phyloP scores from a whole-genome alignment of 2,329 filamentous ascomycete genomes.

The Bertia moriformis region DNA sequence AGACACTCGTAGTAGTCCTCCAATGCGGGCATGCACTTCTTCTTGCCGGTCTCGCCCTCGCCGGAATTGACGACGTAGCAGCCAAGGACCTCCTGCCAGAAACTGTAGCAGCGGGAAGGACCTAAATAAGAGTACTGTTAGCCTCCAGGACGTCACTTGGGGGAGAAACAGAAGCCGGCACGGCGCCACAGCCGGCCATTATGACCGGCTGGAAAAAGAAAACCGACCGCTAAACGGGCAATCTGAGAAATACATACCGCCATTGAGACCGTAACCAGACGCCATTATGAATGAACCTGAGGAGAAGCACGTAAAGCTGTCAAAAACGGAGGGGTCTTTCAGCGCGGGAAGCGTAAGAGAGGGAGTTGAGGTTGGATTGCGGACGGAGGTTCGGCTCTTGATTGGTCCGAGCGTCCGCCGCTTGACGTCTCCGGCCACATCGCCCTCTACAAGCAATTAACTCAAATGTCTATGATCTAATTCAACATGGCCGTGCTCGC shows the following conservation, averaged over 20 bases:
- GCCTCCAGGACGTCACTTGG: neutral
- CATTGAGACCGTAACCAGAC: slow-evolving; percentile 25
- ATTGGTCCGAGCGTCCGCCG: slow-evolving; percentile 12
- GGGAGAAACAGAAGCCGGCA: neutral
- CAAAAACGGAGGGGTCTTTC: too few relatives aligned
- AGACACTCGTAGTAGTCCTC: slow-evolving; percentile 1
- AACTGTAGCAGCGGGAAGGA: neutral
- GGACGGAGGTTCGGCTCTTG: slow-evolving; percentile 5
- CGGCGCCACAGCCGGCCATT: too few relatives aligned
- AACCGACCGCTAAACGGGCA: too few relatives aligned
- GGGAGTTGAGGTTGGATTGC: neutral
- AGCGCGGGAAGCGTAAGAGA: too few relatives aligned
- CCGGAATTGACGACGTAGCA: neutral
- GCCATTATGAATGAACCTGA: slow-evolving; percentile 22
- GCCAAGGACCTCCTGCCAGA: slow-evolving; percentile 1
- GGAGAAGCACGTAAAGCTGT: too few relatives aligned
- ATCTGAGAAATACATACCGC: neutral
- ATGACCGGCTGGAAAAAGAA: neutral
- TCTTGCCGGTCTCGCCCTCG: slow-evolving; percentile 1
- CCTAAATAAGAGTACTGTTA: neutral
- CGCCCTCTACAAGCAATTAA: too few relatives aligned
- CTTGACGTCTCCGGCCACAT: slow-evolving; percentile 2
- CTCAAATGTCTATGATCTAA: too few relatives aligned
- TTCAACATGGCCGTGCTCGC: slow-evolving; percentile 18
- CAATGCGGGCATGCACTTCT: slow-evolving; percentile 1